Evolutionary conservation across 179 eudicot genomes (phyloP).

Genomic region (Silene noctiflora): DNA sequence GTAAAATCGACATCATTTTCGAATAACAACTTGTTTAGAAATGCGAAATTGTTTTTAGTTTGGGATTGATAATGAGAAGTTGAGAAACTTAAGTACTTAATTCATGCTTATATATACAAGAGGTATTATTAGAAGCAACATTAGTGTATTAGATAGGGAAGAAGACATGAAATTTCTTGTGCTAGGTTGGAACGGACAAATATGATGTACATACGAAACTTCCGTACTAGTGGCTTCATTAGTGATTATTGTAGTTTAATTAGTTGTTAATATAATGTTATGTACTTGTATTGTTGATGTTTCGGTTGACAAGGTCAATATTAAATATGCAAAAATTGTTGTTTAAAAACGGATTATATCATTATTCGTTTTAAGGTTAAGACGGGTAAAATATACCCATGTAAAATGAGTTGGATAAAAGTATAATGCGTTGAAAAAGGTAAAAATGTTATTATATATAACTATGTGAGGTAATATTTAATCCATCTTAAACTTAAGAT

Average conservation of each 20-base stretch:
- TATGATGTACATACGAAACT: slow-evolving; percentile 17
- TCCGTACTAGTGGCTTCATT: slow-evolving; percentile 16
- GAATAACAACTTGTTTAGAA: background rate
- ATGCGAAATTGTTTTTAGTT: background rate
- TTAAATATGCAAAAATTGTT: too few species aligned
- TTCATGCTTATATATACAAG: slow-evolving; percentile 1
- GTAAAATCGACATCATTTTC: slow-evolving; percentile 18
- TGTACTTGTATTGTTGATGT: slow-evolving; percentile 5
- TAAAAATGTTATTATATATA: too few species aligned
- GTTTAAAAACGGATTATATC: too few species aligned
- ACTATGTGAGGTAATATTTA: too few species aligned
- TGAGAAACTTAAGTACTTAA: background rate
- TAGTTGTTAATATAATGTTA: slow-evolving; percentile 23
- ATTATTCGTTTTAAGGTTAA: too few species aligned
- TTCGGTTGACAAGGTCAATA: background rate
- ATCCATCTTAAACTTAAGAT: too few species aligned
- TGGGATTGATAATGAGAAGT: background rate
- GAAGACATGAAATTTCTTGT: slow-evolving; percentile 24
- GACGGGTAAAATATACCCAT: too few species aligned
- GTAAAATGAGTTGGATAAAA: too few species aligned
- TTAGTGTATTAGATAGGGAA: slow-evolving; percentile 7
- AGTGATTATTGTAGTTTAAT: background rate
- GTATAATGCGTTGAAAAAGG: too few species aligned
- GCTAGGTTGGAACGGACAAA: slow-evolving; percentile 24
- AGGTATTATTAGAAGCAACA: background rate